Base-by-base conservation (phyloP, 495 filamentous ascomycete genomes). In the Sabuloglossum arenarium region DNA sequence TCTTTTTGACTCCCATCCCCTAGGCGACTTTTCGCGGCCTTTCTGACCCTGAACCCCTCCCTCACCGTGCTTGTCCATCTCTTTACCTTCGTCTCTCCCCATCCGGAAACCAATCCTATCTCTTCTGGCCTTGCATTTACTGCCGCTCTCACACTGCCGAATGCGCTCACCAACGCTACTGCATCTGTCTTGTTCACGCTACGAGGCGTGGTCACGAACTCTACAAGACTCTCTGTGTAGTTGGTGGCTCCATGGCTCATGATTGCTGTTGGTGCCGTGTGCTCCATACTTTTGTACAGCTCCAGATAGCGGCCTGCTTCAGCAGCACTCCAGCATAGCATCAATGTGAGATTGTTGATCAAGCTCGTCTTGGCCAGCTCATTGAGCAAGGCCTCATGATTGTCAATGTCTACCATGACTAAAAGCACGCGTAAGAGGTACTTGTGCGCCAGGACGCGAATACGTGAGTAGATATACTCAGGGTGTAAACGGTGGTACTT, bases 401-500 rank as follows among this genome's bases (percentile, higher is more conserved):
- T 87, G 32, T 81, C 77, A 53, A 97, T 95, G 65, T 99, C 91
- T 12, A 97, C 88, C 77, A 97, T 87, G 2, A 81, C 80, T 27
- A 97, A 74, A 2, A 98, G 67, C 27, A 97, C 73, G 9, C 91
- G 84, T 16, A 97, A 73, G 58, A 80, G 79, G 71, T 89, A 96
- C 65, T 85, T 86, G 19, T 81, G 81, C 24, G 80, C 80, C 9
- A 99, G 71, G 32, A 76, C 76, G 47, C 80, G 78, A 59, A 99
- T 86, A 56, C 91, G 86, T 24, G 81, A 85, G 73, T 96, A 96
- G 64, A 99, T 85, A 70, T 99, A 99, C 68, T 97, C 91, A 1
- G 91, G 91, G 67, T 99, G 93, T 49, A 96, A 70, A 11, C 91
- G 87, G 67, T 98, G 91, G 68, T 99, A 99, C 68, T 99, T 99